These are phyloP conservation scores for Ganoderma meredithae DNA, from an alignment of 1,284 basidiomycete genomes.

Conservation along the genomic window DNA sequence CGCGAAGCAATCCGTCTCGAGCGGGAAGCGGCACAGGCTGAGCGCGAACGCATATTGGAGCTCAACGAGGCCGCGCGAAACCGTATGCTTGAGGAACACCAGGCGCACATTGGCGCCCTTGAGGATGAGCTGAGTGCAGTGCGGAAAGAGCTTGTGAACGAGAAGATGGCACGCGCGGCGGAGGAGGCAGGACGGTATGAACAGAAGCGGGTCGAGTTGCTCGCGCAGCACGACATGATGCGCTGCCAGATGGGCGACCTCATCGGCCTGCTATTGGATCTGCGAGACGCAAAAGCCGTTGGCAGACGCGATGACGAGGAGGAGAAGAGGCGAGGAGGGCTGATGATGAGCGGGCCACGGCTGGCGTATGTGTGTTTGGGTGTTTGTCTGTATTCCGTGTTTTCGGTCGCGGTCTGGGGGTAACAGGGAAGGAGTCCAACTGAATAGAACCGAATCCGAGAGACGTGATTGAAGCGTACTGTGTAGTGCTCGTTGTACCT, in stretches of 20 bases:
- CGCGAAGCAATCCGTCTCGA: conserved; percentile 63
- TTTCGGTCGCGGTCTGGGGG: no score
- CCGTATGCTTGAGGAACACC: conserved; percentile 56
- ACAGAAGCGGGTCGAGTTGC: conserved; percentile 58
- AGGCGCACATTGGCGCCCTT: conserved; percentile 63
- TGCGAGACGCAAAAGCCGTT: no score
- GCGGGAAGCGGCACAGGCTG: conserved; percentile 57
- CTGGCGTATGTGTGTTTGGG: no score
- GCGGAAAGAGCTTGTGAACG: conserved; percentile 60
- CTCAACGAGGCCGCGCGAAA: conserved; percentile 56
- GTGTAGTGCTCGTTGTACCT: no score
- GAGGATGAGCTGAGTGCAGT: conserved; percentile 68
- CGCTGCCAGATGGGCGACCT: conserved; percentile 69
- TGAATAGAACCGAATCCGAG: no score
- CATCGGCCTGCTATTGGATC: conserved; percentile 33
- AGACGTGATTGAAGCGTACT: no score
- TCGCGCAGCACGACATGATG: conserved; percentile 65
- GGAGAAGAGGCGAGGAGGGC: no score
- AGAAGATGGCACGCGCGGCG: conserved; percentile 60
- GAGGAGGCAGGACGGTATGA: conserved; percentile 70
- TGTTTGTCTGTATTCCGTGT: no score
- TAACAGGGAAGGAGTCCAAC: no score
- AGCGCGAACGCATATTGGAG: conserved; percentile 56
- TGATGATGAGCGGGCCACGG: no score
- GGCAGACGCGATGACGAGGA: no score